These are phyloP conservation scores for Talaromyces rugulosus DNA, from an alignment of 2,329 filamentous ascomycete genomes.

Conservation along the genomic window DNA sequence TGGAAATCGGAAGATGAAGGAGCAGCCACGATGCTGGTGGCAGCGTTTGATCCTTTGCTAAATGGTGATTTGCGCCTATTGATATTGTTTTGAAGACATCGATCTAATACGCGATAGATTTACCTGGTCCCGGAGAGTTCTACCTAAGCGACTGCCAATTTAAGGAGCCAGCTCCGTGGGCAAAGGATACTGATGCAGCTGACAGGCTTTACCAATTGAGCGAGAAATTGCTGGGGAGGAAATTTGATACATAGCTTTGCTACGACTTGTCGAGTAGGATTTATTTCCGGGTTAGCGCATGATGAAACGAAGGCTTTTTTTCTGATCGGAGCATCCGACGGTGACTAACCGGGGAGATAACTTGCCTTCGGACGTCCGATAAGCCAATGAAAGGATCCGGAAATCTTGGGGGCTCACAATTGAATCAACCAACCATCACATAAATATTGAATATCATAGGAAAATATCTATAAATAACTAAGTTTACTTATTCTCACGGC, in stretches of 20 bases:
- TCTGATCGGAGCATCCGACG: background rate
- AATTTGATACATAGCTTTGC: background rate
- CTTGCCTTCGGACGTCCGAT: slow-evolving; percentile 4
- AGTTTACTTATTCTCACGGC: background rate
- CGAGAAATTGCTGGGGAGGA: background rate
- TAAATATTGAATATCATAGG: background rate
- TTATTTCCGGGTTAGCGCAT: background rate
- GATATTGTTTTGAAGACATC: background rate
- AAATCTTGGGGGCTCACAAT: background rate
- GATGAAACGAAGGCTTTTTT: background rate
- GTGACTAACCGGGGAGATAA: slow-evolving; percentile 8
- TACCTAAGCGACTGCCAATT: slow-evolving; percentile 35
- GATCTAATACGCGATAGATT: slow-evolving; percentile 5
- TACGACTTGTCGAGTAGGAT: background rate
- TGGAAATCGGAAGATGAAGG: slow-evolving; percentile 41
- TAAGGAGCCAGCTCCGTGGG: slow-evolving; percentile 26
- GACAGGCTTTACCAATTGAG: slow-evolving; percentile 1
- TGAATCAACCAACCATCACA: background rate
- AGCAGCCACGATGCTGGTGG: slow-evolving; percentile 39
- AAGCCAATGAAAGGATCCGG: background rate
- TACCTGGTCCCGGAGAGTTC: slow-evolving; percentile 13
- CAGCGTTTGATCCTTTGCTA: slow-evolving; percentile 41
- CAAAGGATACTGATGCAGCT: slow-evolving; percentile 28
- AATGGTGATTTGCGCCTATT: slow-evolving; percentile 12
- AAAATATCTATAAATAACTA: background rate